Percentiles rank a stretch among this genome's conserved stretches.
These are phyloP conservation scores for Cyberlindnera maritima DNA, from an alignment of 805 yeast species.

Conservation along the genomic window DNA sequence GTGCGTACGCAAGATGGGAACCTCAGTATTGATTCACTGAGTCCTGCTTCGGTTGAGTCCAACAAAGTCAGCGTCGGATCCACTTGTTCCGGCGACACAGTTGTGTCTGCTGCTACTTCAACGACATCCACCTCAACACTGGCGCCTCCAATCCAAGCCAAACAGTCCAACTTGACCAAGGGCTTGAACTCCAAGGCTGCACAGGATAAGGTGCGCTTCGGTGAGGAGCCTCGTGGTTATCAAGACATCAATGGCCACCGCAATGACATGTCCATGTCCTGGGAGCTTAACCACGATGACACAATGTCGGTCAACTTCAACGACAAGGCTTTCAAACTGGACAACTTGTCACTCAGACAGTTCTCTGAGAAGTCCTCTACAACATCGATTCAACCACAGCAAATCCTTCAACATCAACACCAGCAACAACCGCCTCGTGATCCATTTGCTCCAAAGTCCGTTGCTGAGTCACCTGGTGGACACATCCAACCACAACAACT, in stretches of 20 bases:
- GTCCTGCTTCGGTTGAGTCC: slow-evolving; percentile 25
- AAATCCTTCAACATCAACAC: slow-evolving; percentile 13
- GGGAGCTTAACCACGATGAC: slow-evolving; percentile 37
- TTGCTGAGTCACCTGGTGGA: background rate
- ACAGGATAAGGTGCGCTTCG: background rate
- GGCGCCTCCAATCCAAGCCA: slow-evolving; percentile 4
- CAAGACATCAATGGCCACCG: slow-evolving; percentile 22
- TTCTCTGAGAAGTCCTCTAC: slow-evolving; percentile 6
- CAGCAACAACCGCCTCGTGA: slow-evolving; percentile 2
- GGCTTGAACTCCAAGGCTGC: slow-evolving; percentile 12
- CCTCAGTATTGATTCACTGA: slow-evolving; percentile 17
- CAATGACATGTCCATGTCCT: slow-evolving; percentile 38
- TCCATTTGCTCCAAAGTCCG: background rate
- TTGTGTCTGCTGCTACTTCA: slow-evolving; percentile 11
- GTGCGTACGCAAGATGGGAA: slow-evolving; percentile 5
- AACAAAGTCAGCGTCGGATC: slow-evolving; percentile 25
- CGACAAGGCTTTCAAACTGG: slow-evolving; percentile 17
- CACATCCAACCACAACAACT: slow-evolving; percentile 20
- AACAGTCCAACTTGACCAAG: slow-evolving; percentile 25
- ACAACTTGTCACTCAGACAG: slow-evolving; percentile 10
- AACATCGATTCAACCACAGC: slow-evolving; percentile 16
- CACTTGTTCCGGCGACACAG: slow-evolving; percentile 16
- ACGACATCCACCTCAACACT: slow-evolving; percentile 13
- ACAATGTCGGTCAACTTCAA: slow-evolving; percentile 14
- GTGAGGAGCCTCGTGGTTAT: background rate